phyloP scores from a whole-genome alignment of 495 filamentous ascomycete genomes.

The Penicillium subrubescens region DNA sequence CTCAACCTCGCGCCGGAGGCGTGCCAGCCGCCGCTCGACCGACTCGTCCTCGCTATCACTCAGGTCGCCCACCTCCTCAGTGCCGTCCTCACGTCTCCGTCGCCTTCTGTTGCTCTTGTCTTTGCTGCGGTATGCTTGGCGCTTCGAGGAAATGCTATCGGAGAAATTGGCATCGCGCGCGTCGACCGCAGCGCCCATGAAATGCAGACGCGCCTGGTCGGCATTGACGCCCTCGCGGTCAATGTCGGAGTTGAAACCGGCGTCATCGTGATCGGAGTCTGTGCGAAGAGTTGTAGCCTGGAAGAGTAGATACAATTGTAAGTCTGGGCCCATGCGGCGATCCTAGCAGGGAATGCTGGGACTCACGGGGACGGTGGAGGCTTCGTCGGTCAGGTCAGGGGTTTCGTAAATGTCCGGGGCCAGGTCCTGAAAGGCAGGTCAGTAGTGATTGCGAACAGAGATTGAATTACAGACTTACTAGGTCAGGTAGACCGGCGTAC shows the following conservation, averaged over 20 bases:
- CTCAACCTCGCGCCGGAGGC: constrained; percentile 75
- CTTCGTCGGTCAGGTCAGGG: constrained; percentile 85
- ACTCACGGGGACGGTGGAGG: constrained; percentile 75
- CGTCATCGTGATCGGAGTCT: constrained; percentile 62
- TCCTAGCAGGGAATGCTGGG: constrained; percentile 10
- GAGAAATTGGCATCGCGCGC: constrained; percentile 79
- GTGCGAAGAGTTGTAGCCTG: constrained; percentile 68
- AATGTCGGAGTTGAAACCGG: constrained; percentile 61
- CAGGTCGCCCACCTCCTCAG: constrained; percentile 62
- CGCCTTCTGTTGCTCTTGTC: constrained; percentile 54
- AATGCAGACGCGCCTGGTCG: constrained; percentile 75
- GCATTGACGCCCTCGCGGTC: constrained; percentile 73
- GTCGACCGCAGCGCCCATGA: constrained; percentile 73
- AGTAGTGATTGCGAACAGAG: not conserved
- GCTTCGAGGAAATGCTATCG: constrained; percentile 73
- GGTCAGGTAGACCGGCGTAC: constrained; percentile 82
- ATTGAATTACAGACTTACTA: constrained; percentile 54
- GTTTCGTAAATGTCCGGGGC: constrained; percentile 96
- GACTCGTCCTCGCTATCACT: constrained; percentile 73
- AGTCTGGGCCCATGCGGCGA: constrained; percentile 5
- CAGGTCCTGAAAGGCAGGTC: constrained; percentile 61
- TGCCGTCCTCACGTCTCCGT: constrained; percentile 54
- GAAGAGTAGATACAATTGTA: constrained; percentile 14
- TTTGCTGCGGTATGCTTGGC: constrained; percentile 78
- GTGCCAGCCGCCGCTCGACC: constrained; percentile 73